Conservation (phyloP, 2,329 filamentous ascomycete species). For the Colletotrichum tropicale region DNA sequence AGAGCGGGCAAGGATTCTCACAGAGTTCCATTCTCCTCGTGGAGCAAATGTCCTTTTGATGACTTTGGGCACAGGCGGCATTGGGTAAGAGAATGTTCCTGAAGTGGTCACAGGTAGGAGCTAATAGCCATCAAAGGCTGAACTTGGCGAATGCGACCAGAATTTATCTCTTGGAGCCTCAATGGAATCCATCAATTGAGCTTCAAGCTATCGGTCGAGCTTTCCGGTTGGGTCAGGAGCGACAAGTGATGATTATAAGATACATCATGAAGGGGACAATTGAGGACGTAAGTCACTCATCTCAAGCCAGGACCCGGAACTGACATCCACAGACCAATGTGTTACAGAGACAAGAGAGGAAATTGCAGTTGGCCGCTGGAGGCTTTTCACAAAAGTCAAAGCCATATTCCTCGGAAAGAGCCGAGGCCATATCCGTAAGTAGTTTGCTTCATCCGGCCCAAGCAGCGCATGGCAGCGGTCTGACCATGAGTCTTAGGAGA, state of each 20-base stretch:
- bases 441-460: no score
- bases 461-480: no score
- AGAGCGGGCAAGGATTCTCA: background rate
- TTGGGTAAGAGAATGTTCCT: background rate
- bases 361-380: background rate
- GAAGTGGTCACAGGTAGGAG: no score
- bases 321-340: background rate
- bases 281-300: background rate
- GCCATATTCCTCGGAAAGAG: background rate
- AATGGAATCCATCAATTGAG: background rate
- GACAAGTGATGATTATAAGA: background rate
- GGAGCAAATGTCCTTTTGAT: background rate
- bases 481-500: no score
- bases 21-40: background rate
- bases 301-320: fast-evolving
- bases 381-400: background rate
- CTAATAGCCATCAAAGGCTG: background rate
- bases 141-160: background rate
- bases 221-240: background rate
- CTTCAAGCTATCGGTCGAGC: background rate
- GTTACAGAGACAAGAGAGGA: background rate
- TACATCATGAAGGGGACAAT: background rate
- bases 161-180: background rate
- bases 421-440: background rate
- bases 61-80: background rate